phyloP scores from a whole-genome alignment of 176 grass and related monocot genomes.

The Avena insularis region DNA sequence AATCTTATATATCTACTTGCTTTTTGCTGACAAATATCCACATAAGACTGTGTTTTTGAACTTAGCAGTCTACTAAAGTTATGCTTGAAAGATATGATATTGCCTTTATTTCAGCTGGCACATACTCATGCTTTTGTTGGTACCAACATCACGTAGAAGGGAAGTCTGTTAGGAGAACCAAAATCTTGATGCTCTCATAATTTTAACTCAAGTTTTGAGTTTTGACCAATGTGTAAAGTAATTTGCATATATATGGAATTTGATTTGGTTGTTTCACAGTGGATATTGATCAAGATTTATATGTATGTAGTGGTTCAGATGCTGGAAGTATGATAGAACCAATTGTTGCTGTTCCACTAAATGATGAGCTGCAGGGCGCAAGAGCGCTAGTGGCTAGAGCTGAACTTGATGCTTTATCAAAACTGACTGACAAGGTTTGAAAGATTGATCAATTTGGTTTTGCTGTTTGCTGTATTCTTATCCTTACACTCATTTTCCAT shows the following conservation, averaged over 20 bases:
- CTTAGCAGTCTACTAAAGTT: slow-evolving; percentile 24
- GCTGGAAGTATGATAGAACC: slow-evolving; percentile 75
- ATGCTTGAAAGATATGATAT: background rate
- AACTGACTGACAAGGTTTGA: slow-evolving; percentile 76
- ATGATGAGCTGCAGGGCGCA: slow-evolving; percentile 77
- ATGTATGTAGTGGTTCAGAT: slow-evolving; percentile 59
- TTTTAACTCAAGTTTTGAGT: slow-evolving; percentile 15
- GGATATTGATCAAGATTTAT: slow-evolving; percentile 35
- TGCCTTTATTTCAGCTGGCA: slow-evolving; percentile 1
- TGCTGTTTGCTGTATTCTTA: slow-evolving; percentile 32
- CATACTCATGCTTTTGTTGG: background rate
- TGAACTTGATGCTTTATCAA: slow-evolving; percentile 70
- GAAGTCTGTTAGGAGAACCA: slow-evolving; percentile 11
- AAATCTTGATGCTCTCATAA: background rate
- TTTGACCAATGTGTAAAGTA: slow-evolving; percentile 23
- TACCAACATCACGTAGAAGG: background rate
- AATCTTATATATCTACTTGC: slow-evolving; percentile 26
- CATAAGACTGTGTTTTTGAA: slow-evolving; percentile 20
- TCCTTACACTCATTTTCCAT: slow-evolving; percentile 35
- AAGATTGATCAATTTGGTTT: slow-evolving; percentile 38
- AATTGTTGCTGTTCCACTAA: slow-evolving; percentile 72
- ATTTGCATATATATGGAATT: background rate
- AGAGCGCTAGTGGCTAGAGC: slow-evolving; percentile 66
- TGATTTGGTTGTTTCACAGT: slow-evolving; percentile 24
- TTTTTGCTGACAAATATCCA: slow-evolving; percentile 37